Base-by-base conservation (phyloP, 2,329 filamentous ascomycete species). In the Geosmithia putterillii region DNA sequence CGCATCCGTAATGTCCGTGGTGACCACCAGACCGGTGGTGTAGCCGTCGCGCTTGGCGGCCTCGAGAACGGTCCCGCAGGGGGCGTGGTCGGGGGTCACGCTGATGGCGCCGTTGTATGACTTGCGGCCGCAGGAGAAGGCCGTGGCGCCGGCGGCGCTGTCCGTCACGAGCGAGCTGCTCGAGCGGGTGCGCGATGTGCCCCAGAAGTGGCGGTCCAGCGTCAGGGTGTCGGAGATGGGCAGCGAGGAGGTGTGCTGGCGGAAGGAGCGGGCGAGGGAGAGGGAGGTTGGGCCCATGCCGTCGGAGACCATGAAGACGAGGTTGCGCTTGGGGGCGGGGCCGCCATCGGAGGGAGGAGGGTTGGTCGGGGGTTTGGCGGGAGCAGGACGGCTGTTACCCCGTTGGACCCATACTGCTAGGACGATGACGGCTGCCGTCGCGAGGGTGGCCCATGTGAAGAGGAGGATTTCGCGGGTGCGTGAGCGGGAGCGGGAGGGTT, bases 281-380 rank as follows among this genome's bases (percentile, higher is more conserved):
- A 98, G 71, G 53, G 86, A 90, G 8, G 92, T 86, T 7, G 92
- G 92, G 0, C 92, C 92, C 92, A 98, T 98, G 56, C 92, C 92
- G 61, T 98, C 92, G 1, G 87, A 95, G 34, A 98, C 90, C 92
- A 98, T 98, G 70, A 98, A 96, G 54, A 98, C 83, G 43, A 98
- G 71, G 63, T 96, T 98, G 44, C 86, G 77, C 71, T 96, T 98
- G 42, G 79, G 77, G 22, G 55, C 54, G 63, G 44, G 70, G 67
- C 52, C 23, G n/a, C n/a, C n/a, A n/a, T 25, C 7, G 23, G 23
- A 10, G 23, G 23, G 23, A 25, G 23, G 23, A 25, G 7, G 23
- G 28, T 9, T 6, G 15, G 28, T 32, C 23, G 21, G 35, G 38
- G n/a, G n/a, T n/a, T 21, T 53, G 58, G 45, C 51, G 55, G 42